Conservation (phyloP, 2,329 filamentous ascomycete species). For the Alternaria novae-zelandiae region DNA sequence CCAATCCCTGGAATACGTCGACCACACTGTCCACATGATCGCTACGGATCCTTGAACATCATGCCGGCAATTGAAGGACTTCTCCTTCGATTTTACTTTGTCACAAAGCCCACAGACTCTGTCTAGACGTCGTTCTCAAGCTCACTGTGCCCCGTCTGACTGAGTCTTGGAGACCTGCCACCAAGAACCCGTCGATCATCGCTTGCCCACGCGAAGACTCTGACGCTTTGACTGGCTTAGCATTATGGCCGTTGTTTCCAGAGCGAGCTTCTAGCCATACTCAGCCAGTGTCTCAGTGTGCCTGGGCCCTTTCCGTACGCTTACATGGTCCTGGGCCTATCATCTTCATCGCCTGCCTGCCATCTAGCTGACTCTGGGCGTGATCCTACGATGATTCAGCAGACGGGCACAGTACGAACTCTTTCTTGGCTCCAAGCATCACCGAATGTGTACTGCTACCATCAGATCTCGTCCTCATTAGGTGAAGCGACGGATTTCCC, state of each 20-base stretch:
- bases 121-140: background rate
- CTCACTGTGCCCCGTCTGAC: background rate
- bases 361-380: background rate
- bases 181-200: background rate
- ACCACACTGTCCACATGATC: background rate
- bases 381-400: background rate
- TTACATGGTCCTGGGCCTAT: background rate
- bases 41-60: no score
- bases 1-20: background rate
- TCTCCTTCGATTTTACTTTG: background rate
- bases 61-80: background rate
- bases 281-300: background rate
- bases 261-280: background rate
- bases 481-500: background rate
- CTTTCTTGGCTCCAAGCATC: background rate
- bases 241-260: background rate
- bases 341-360: background rate
- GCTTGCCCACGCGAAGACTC: background rate
- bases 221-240: background rate
- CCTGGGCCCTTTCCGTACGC: background rate
- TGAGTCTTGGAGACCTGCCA: background rate
- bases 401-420: background rate
- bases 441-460: background rate
- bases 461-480: background rate
- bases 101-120: background rate